phyloP scores from a whole-genome alignment of 306 rosid genomes.

The Corylus americana region DNA sequence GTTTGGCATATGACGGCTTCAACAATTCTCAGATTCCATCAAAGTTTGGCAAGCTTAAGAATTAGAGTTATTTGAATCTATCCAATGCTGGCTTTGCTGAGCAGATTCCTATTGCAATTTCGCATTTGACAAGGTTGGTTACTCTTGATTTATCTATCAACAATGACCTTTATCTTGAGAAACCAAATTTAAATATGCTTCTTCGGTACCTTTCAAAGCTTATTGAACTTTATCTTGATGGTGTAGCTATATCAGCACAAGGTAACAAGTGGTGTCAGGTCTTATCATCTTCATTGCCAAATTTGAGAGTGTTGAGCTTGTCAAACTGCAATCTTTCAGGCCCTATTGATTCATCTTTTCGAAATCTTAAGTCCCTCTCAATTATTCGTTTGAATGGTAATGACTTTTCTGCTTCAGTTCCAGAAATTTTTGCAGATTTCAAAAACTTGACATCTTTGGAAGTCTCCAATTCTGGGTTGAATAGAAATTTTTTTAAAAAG shows the following conservation, averaged over 20 bases:
- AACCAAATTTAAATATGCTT: too few relatives aligned
- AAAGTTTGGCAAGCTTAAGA: too few relatives aligned
- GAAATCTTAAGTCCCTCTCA: background rate
- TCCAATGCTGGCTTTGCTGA: too few relatives aligned
- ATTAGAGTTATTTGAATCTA: too few relatives aligned
- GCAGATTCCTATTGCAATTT: too few relatives aligned
- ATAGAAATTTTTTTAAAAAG: constrained; percentile 26
- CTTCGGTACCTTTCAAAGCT: too few relatives aligned
- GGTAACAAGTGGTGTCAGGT: background rate
- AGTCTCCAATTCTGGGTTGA: constrained; percentile 13
- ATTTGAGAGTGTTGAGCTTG: constrained; percentile 6
- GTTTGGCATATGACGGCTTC: too few relatives aligned
- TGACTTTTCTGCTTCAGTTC: constrained; percentile 23
- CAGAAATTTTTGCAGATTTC: constrained; percentile 21
- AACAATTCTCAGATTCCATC: too few relatives aligned
- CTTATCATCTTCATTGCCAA: constrained; percentile 5
- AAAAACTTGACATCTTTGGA: constrained; percentile 18
- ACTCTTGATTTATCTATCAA: too few relatives aligned
- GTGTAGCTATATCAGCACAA: background rate
- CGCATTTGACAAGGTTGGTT: too few relatives aligned
- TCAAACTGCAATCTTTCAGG: constrained; percentile 1
- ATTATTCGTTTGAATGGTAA: background rate
- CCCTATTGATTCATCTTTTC: background rate
- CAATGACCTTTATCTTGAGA: too few relatives aligned
- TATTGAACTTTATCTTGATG: too few relatives aligned